These are phyloP conservation scores for Ogataea chonburiensis DNA, from an alignment of 805 yeast species.

Conservation along the genomic window DNA sequence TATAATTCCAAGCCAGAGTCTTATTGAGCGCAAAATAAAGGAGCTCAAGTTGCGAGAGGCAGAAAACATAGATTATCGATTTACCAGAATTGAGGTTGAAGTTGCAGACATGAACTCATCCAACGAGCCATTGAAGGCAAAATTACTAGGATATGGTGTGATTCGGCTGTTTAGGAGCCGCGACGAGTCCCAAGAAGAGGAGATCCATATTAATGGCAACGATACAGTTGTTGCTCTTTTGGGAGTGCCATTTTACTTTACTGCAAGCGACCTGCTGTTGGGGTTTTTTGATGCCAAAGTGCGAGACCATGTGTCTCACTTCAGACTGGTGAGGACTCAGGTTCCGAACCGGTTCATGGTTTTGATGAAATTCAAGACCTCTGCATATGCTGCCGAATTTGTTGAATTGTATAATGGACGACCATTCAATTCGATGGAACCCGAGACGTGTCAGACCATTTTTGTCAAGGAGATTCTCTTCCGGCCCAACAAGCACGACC, in stretches of 20 bases:
- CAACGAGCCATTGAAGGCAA: conserved; percentile 54
- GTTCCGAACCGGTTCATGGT: conserved; percentile 72
- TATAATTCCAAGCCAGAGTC: conserved; percentile 6
- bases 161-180: conserved; percentile 63
- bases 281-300: conserved; percentile 74
- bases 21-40: conserved; percentile 15
- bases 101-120: conserved; percentile 30
- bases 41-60: conserved; percentile 4
- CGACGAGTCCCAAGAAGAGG: conserved; percentile 30
- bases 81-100: conserved; percentile 34
- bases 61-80: conserved; percentile 33
- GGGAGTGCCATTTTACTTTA: conserved; percentile 86
- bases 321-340: conserved; percentile 67
- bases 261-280: conserved; percentile 71
- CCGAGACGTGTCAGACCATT: conserved; percentile 79
- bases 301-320: conserved; percentile 58
- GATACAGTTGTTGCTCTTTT: conserved; percentile 72
- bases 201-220: conserved; percentile 40
- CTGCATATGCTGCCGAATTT: conserved; percentile 59
- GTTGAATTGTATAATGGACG: conserved; percentile 67
- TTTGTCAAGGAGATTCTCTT: conserved; percentile 61
- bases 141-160: conserved; percentile 70
- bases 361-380: conserved; percentile 65
- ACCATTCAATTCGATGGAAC: conserved; percentile 82
- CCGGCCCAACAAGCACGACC: conserved; percentile 31